Evolutionary conservation across 805 yeast species (phyloP), one percentile per base, ranked within the genome.

Genomic region (Wickerhamiella lipophila): DNA sequence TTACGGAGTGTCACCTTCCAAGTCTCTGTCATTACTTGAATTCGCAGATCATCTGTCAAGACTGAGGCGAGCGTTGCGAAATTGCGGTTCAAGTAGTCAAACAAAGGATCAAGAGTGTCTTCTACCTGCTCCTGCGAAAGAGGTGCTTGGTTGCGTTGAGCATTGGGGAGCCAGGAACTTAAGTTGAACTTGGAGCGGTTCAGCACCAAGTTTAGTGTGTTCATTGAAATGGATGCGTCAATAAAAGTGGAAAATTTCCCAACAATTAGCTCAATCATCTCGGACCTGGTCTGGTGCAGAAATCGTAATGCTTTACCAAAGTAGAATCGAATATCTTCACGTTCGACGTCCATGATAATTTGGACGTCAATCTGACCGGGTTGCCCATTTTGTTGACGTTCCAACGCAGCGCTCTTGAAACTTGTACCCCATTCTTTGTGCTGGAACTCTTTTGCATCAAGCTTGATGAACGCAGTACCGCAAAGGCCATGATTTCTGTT

Each of bases 341-440:
- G 73, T 56, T 88, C 95, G 47, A 77, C 75, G 59, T 88, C 96
- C 55, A 84, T 76, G 0, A 85, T 78, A 2, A 88, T 69, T 56
- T 79, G 78, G 2, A 87, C 64, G 42, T 74, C 62, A 2, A 92
- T 58, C 36, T 76, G 69, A 0, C 96, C 96, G 52, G 78, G 29
- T 16, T 25, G 34, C 5, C 32, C 43, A 6, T 30, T 34, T 6
- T 18, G 39, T 16, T 41, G 39, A 7, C 39, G 30, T 12, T 35
- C 50, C 81, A 1, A 81, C 66, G 54, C 79, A 83, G 29, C 80
- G 63, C 52, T 80, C 81, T 74, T 63, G 32, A 79, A 80, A 55
- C 73, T 74, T 23, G 89, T 81, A 7, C 79, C 89, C 62, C 80
- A 83, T 56, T 77, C 81, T 47, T 73, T 72, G 2, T 45, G 40